Conservation (phyloP, 1,139 yeast genomes). For the Yamadazyma atmosphaerica region DNA sequence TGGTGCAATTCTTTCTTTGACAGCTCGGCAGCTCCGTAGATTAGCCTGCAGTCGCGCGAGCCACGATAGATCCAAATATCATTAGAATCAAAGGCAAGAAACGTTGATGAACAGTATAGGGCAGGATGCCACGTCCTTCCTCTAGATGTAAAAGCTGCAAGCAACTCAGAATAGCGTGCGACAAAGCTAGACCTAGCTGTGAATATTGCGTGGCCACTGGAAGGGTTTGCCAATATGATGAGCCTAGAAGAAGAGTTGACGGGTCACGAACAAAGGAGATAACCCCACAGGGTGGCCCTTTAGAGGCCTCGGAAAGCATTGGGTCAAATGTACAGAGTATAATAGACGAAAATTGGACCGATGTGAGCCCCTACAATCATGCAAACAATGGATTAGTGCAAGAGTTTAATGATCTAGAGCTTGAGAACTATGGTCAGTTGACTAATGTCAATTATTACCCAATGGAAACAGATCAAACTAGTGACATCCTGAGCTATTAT, state of each 20-base stretch:
- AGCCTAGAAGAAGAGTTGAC: neutral
- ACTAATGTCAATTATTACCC: no score
- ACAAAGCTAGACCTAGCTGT: constrained; percentile 31
- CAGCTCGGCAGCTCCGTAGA: no score
- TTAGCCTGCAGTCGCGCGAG: no score
- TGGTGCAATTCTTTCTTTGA: no score
- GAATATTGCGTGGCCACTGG: constrained; percentile 34
- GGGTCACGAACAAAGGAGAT: neutral
- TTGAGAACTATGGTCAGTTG: no score
- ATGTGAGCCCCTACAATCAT: neutral
- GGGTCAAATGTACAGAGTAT: neutral
- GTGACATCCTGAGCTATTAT: no score
- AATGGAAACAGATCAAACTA: no score
- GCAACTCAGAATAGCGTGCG: constrained; percentile 28
- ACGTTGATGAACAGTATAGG: no score
- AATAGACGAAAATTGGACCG: no score
- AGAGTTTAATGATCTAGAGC: neutral
- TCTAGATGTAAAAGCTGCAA: constrained; percentile 18
- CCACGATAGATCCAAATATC: no score
- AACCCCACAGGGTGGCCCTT: neutral
- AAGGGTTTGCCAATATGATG: constrained; percentile 26
- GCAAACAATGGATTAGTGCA: neutral
- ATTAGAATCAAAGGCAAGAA: no score
- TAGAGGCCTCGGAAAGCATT: neutral
- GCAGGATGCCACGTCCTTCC: neutral